phyloP scores from a whole-genome alignment of 441 rosid species.

The Biscutella laevigata region DNA sequence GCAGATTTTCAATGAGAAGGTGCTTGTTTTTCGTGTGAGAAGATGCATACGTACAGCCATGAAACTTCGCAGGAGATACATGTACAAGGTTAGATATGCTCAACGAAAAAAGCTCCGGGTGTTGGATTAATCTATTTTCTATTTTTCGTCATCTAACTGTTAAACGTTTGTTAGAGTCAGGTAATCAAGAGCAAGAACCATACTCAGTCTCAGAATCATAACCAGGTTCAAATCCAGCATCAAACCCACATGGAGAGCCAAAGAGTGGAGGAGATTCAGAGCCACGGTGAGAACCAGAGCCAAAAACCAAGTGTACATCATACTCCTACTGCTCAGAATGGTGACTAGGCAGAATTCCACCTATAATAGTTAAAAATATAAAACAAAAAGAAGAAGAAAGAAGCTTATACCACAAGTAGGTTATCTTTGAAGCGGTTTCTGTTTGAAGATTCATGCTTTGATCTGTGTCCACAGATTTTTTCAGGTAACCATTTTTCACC shows the following conservation, averaged over 20 bases:
- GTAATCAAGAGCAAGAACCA: constrained; percentile 42
- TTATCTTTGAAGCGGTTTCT: constrained; percentile 28
- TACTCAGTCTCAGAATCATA: constrained; percentile 15
- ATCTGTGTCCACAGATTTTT: constrained; percentile 28
- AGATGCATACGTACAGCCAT: constrained; percentile 67
- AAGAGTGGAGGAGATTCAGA: constrained; percentile 7
- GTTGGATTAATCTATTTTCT: constrained; percentile 12
- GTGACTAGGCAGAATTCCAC: constrained; percentile 37
- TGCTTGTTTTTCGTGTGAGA: constrained; percentile 61
- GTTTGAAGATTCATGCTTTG: constrained; percentile 30
- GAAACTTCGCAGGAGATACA: constrained; percentile 77
- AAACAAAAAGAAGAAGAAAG: constrained; percentile 16
- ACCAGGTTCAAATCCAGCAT: constrained; percentile 23
- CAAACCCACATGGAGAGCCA: constrained; percentile 24
- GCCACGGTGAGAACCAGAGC: constrained; percentile 21
- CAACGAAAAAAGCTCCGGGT: not conserved
- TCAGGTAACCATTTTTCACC: constrained; percentile 38
- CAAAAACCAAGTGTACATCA: constrained; percentile 17
- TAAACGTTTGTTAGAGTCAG: constrained; percentile 35
- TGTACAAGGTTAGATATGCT: constrained; percentile 56
- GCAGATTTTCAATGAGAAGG: constrained; percentile 86
- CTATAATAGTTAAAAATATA: not conserved
- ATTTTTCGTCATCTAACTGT: constrained; percentile 8
- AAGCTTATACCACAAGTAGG: constrained; percentile 26
- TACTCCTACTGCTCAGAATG: constrained; percentile 32